Evolutionary conservation across 331 rosid genomes (phyloP), one percentile per base, ranked within the genome.

Genomic region (Pyrus hybrid): DNA sequence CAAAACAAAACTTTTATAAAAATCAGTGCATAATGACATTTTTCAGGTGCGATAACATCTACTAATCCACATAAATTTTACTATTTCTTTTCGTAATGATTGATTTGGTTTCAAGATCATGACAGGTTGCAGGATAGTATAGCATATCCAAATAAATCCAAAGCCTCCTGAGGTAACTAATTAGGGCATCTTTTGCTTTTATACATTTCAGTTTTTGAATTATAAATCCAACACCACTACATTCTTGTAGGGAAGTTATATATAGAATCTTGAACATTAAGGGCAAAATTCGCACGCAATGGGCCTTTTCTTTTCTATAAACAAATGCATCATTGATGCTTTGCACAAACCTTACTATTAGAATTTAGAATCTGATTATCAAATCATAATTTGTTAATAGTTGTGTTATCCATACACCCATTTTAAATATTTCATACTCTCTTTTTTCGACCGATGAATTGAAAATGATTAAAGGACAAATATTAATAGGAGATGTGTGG

Each of bases 201-300:
- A 26, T 22, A 26, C 4, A 70, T 11, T 17, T 49, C 43, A 53
- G 29, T 20, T 33, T 29, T 5, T 13, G 64, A 18, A 53, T n/a
- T 2, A 54, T 13, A 30, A 70, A 11, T 28, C 13, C 57, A 70
- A 51, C 11, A 28, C 13, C 20, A 13, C 13, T 5, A 21, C 23
- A 25, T 71, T 13, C 32, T 56, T 32, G 12, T 6, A 33, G 28
- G 22, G 77, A 49, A 67, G 10, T 70, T 72, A 9, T 9, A 72
- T 8, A 72, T 18, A 32, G 70, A 49, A 49, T 49, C 63, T 22
- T 45, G 30, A 37, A 11, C 14, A 11, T 20, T 17, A 63, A 49
- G 30, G 35, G 12, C 75, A 29, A 73, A 68, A 79, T 79, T 82
- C 82, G 45, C 65, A 76, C 80, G 84, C 86, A 82, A 85, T 26